Conservation (phyloP, 805 yeast species). For the Lachancea nothofagi region DNA sequence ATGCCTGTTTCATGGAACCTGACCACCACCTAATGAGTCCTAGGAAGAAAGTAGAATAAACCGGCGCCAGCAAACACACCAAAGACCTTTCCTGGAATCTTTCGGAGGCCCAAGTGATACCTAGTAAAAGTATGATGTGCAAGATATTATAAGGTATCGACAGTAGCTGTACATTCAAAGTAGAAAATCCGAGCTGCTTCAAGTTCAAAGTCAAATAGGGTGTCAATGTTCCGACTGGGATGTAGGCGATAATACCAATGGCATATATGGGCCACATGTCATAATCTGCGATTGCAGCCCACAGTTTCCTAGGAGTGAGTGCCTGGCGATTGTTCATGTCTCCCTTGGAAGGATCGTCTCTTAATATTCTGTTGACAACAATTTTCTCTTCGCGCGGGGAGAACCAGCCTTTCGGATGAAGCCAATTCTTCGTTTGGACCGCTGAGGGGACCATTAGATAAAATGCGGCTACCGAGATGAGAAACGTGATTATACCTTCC, state of each 20-base stretch:
- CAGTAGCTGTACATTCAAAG: slow-evolving; percentile 46
- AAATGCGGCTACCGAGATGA: slow-evolving; percentile 45
- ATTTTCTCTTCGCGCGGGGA: slow-evolving; percentile 52
- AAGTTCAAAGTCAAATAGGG: slow-evolving; percentile 46
- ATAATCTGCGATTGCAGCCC: slow-evolving; percentile 41
- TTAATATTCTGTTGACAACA: slow-evolving; percentile 50
- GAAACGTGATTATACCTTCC: slow-evolving; percentile 55
- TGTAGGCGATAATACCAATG: slow-evolving; percentile 40
- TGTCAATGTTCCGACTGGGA: slow-evolving; percentile 33
- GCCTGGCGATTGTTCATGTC: slow-evolving; percentile 62
- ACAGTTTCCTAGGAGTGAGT: slow-evolving; percentile 36
- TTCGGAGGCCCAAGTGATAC: slow-evolving; percentile 37
- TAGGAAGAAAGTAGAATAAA: slow-evolving; percentile 34
- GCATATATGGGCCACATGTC: slow-evolving; percentile 54
- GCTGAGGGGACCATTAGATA: slow-evolving; percentile 54
- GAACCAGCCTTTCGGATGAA: slow-evolving; percentile 48
- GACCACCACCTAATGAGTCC: slow-evolving; percentile 36
- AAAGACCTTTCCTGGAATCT: slow-evolving; percentile 28
- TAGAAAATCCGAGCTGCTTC: slow-evolving; percentile 44
- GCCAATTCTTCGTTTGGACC: slow-evolving; percentile 47
- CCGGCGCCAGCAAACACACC: slow-evolving; percentile 26
- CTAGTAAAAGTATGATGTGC: slow-evolving; percentile 35
- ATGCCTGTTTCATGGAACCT: slow-evolving; percentile 32
- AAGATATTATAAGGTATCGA: slow-evolving; percentile 45
- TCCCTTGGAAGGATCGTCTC: slow-evolving; percentile 66